Conservation (phyloP, 768 basidiomycete genomes). For the Ramaria rubella region DNA sequence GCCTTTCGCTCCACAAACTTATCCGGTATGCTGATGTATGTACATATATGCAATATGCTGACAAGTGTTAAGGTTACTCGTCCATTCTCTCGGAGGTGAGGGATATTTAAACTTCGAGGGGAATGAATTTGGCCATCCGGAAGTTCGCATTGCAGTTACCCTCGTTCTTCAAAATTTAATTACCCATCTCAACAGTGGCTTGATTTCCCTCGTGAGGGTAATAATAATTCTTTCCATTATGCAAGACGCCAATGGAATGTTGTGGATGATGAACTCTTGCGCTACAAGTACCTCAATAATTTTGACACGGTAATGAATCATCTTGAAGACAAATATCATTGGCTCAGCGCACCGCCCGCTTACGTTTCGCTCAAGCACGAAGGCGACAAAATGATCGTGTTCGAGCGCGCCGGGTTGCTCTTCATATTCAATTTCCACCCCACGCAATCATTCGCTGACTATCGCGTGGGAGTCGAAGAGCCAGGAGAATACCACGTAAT, state of each 20-base stretch:
- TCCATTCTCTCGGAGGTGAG: conserved; percentile 91
- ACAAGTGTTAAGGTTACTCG: conserved; percentile 55
- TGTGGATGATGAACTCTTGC: conserved; percentile 74
- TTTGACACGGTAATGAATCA: conserved; percentile 93
- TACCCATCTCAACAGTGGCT: conserved; percentile 66
- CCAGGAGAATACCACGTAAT: conserved; percentile 81
- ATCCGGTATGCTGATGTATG: conserved; percentile 57
- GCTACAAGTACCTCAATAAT: conserved; percentile 92
- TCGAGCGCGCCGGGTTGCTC: conserved; percentile 86
- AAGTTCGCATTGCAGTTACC: conserved; percentile 43
- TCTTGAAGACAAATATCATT: conserved; percentile 70
- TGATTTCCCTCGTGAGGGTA: conserved; percentile 96
- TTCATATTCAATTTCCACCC: conserved; percentile 99
- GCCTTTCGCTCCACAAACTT: conserved; percentile 93
- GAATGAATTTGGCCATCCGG: conserved; percentile 98
- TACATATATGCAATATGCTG: neutral
- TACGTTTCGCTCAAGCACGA: conserved; percentile 95
- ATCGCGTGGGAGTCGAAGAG: conserved; percentile 83
- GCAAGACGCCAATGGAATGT: conserved; percentile 97
- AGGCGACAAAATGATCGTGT: conserved; percentile 86
- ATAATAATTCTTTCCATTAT: conserved; percentile 93
- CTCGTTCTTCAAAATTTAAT: neutral
- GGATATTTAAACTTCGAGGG: conserved; percentile 98
- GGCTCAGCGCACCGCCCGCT: conserved; percentile 81
- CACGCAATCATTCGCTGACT: conserved; percentile 84